Evolutionary conservation across 176 grass and related monocot genomes (phyloP).

Genomic region (Carex kokanica): DNA sequence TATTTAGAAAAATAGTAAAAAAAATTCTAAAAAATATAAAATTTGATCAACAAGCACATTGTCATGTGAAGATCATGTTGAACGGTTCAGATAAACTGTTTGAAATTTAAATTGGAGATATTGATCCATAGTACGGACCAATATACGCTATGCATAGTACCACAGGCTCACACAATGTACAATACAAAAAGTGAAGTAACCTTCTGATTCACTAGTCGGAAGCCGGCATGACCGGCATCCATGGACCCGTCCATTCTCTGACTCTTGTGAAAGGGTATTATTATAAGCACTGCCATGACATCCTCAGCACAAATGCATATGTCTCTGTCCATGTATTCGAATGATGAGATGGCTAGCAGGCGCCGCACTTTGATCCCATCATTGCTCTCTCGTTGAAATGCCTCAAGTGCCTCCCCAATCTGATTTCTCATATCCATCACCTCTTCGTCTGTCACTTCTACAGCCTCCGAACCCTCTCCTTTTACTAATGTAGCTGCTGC

Average conservation of each 20-base stretch:
- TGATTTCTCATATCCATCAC: slow-evolving; percentile 53
- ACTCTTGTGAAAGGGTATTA: slow-evolving; percentile 60
- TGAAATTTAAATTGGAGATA: too few species aligned
- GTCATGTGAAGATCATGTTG: too few species aligned
- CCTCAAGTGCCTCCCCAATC: slow-evolving; percentile 52
- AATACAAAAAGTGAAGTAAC: slow-evolving; percentile 14
- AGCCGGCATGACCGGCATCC: slow-evolving; percentile 43
- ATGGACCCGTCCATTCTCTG: slow-evolving; percentile 52
- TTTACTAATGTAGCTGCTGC: slow-evolving; percentile 47
- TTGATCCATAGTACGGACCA: too few species aligned
- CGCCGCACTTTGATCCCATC: slow-evolving; percentile 37
- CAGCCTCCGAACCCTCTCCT: slow-evolving; percentile 46
- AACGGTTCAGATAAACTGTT: too few species aligned
- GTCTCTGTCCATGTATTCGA: slow-evolving; percentile 66
- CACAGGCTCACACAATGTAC: neutral
- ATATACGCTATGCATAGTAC: too few species aligned
- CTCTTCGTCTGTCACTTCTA: slow-evolving; percentile 62
- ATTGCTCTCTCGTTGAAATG: slow-evolving; percentile 37
- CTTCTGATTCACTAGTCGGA: slow-evolving; percentile 62
- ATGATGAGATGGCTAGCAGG: slow-evolving; percentile 51
- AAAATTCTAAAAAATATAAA: too few species aligned
- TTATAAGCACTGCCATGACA: slow-evolving; percentile 50
- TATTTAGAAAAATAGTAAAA: too few species aligned
- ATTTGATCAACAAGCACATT: too few species aligned
- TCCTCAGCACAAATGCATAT: slow-evolving; percentile 64